Evolutionary conservation across 2,329 filamentous ascomycete genomes (phyloP).

Genomic region (Claviceps purpurea): DNA sequence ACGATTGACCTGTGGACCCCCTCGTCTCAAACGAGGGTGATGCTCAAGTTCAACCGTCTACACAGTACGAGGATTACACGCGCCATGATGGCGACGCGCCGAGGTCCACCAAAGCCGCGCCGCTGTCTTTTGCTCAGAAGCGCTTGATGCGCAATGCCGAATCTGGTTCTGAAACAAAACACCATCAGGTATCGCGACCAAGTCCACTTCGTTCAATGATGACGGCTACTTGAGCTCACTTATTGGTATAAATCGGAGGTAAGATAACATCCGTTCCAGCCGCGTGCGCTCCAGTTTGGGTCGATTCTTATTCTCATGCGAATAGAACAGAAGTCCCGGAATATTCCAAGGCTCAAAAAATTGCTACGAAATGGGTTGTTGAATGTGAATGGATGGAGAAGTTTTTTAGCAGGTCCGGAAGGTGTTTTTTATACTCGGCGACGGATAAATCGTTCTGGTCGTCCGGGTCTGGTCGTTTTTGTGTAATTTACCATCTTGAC

Average conservation of each 20-base stretch:
- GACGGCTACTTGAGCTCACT: slow-evolving; percentile 43
- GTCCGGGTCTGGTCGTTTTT: neutral
- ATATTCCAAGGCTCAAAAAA: slow-evolving; percentile 4
- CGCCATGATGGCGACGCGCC: slow-evolving; percentile 26
- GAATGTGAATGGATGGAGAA: neutral
- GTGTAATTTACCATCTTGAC: neutral
- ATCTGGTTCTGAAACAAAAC: slow-evolving; percentile 28
- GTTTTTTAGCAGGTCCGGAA: neutral
- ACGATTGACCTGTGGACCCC: slow-evolving; percentile 81
- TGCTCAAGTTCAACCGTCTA: slow-evolving; percentile 47
- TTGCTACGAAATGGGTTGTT: slow-evolving; percentile 3
- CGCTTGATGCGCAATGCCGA: slow-evolving; percentile 34
- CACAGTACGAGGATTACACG: slow-evolving; percentile 28
- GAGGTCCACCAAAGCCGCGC: slow-evolving; percentile 30
- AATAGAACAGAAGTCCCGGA: slow-evolving; percentile 1
- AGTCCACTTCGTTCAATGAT: slow-evolving; percentile 57
- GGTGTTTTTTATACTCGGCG: neutral
- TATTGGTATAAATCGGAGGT: slow-evolving; percentile 18
- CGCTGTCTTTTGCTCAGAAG: slow-evolving; percentile 30
- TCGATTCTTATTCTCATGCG: slow-evolving; percentile 3
- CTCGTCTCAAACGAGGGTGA: slow-evolving; percentile 78
- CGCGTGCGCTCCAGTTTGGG: neutral
- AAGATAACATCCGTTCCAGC: slow-evolving; percentile 4
- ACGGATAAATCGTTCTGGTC: neutral
- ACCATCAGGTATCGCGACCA: slow-evolving; percentile 42